Conservation (phyloP, 371 early-diverging fungal genomes). For the Gilbertella persicaria region DNA sequence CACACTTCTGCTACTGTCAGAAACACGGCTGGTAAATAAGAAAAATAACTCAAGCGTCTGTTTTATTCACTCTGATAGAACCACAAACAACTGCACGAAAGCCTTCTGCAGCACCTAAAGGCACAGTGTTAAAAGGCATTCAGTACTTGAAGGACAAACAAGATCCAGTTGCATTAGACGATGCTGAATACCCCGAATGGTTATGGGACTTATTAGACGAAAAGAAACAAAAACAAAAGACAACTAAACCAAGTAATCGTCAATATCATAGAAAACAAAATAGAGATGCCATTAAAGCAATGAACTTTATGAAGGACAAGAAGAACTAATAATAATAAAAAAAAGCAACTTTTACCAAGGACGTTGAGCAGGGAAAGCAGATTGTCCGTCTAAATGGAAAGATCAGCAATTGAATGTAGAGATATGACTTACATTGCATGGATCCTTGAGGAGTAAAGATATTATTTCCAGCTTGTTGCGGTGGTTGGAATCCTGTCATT, state of each 20-base stretch:
- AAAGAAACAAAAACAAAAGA: slow-evolving; percentile 51
- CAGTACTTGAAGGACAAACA: slow-evolving; percentile 78
- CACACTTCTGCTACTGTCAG: slow-evolving; percentile 12
- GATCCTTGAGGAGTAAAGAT: slow-evolving; percentile 36
- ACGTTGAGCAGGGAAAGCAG: slow-evolving; percentile 27
- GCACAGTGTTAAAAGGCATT: slow-evolving; percentile 83
- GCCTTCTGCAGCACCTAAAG: slow-evolving; percentile 62
- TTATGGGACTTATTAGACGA: slow-evolving; percentile 86
- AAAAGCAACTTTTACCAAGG: slow-evolving; percentile 20
- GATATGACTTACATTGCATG: slow-evolving; percentile 28
- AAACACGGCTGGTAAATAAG: slow-evolving; percentile 17
- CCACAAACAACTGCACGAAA: slow-evolving; percentile 7
- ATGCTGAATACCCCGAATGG: slow-evolving; percentile 90
- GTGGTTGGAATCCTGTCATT: slow-evolving; percentile 22
- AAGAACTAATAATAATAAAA: slow-evolving; percentile 54
- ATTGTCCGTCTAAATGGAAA: slow-evolving; percentile 21
- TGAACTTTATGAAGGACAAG: slow-evolving; percentile 80
- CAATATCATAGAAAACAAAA: slow-evolving; percentile 68
- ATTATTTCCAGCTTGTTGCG: slow-evolving; percentile 20
- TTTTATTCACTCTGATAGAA: neutral
- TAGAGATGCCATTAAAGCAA: slow-evolving; percentile 68
- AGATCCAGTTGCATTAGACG: slow-evolving; percentile 88
- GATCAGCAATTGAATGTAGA: neutral
- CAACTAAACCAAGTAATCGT: slow-evolving; percentile 52
- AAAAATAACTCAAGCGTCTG: slow-evolving; percentile 3